A percentile compares a stretch with the other conserved stretches of the same genome.
phyloP scores from a whole-genome alignment of 2,329 filamentous ascomycete genomes.

The Colletotrichum sp. region DNA sequence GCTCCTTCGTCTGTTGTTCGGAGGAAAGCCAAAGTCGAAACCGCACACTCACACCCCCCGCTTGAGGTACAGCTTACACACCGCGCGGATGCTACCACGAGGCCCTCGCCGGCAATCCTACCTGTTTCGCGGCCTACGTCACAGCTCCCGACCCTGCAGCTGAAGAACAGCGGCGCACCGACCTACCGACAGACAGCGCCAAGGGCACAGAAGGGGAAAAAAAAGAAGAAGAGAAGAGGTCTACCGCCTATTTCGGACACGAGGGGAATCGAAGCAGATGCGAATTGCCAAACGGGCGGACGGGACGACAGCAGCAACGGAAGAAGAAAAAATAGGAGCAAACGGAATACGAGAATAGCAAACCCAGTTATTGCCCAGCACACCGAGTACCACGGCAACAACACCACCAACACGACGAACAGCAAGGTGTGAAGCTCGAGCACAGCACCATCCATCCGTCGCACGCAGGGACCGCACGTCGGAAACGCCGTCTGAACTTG shows the following conservation, averaged over 20 bases:
- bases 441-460: background rate
- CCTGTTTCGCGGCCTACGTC: slow-evolving; percentile 10
- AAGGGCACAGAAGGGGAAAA: background rate
- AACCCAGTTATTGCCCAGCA: background rate
- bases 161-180: background rate
- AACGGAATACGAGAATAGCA: background rate
- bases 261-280: background rate
- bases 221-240: background rate
- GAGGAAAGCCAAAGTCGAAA: background rate
- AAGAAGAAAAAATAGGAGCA: background rate
- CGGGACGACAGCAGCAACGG: background rate
- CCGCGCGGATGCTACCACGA: background rate
- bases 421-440: background rate
- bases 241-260: background rate
- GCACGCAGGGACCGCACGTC: slow-evolving; percentile 8
- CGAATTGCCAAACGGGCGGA: background rate
- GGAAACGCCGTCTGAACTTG: slow-evolving; percentile 13
- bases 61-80: background rate
- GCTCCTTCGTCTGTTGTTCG: slow-evolving; percentile 6
- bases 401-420: background rate
- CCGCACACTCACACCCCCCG: background rate
- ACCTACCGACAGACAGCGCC: background rate
- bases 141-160: background rate
- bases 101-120: background rate
- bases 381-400: background rate